Base-by-base conservation (phyloP, 73 alveolate genomes). In the Durusdinium trenchii region DNA sequence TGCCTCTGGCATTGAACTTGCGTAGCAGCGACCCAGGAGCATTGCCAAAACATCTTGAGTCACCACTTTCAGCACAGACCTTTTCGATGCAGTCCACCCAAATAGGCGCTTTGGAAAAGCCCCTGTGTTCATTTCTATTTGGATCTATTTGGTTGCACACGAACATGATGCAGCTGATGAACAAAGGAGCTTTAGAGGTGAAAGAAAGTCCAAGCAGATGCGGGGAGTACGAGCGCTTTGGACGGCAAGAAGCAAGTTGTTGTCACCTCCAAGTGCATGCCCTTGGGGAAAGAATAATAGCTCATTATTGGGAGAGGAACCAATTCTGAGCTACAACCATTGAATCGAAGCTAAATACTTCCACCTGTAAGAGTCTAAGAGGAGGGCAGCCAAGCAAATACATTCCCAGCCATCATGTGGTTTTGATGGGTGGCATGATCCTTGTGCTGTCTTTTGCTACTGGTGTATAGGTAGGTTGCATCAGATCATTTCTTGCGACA, bases 21-120 rank as follows among this genome's bases (percentile, higher is more conserved):
- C 81, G 61, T 76, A 91, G 98, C 98, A 91, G 98, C 32, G 90
- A 91, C 90, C 98, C 98, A 91, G 98, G 98, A 90, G 57, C 14
- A 12, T 12, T 23, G 42, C 93, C 35, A 82, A 12, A 23, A 23
- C 18, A 69, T 20, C 43, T n/a, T 69, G 83, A 30, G 18, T 20
- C 83, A 1, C 90, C 38, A 83, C 0, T 79, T 79, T 50, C 35
- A 18, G n/a, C 30, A 12, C 16, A 69, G 28, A 12, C 18, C 43
- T 1, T n/a, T 12, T 35, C 46, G 45, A 69, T 69, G 47, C 12
- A 16, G 43, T n/a, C 46, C 82, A 12, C 0, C 36, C 9, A 14
- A 23, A 69, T 35, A 23, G 38, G 43, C 45, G 47, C 43, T 69
- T 23, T 26, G 12, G 47, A 23, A 12, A 57, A 35, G 82, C 46